Evolutionary conservation across 2,329 filamentous ascomycete species (phyloP), one percentile per base, ranked within the genome.

Genomic region (Epichloe sibirici): DNA sequence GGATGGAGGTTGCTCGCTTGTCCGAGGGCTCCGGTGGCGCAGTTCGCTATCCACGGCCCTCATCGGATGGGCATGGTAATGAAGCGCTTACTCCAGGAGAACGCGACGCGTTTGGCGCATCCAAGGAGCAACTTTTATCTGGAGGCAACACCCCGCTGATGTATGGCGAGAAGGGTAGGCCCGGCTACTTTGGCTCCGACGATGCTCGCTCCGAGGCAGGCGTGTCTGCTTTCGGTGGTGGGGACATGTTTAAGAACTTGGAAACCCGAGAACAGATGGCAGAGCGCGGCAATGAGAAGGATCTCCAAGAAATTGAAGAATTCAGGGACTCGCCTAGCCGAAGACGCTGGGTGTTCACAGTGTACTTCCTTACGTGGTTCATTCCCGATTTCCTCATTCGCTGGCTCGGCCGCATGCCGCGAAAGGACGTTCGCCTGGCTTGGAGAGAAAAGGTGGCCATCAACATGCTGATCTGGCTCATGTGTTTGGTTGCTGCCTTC

Each of bases 391-490:
- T 95, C 60, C 62, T 85, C 44, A 86, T 97, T 65, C 80, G 82
- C 51, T 75, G 76, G 61, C 56, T 95, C 42, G 91, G 91, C 23
- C 79, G 86, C 49, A 96, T 96, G 85, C 79, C 86, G 55, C 87
- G 93, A 56, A 94, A 94, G 65, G 93, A 98, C 66, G 82, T 98
- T 8, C 86, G 90, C 25, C 77, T 86, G 66, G 93, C 93, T 0
- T 98, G 93, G 93, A 80, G 93, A 64, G 93, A 98, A 68, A 98
- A 98, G 75, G 68, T 98, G 54, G 91, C 93, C 51, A 98, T 98
- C 77, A 98, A 98, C 74, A 76, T 98, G 67, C 78, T 97, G 64
- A 98, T 98, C 65, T 98, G 94, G 93, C 73, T 91, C 53, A 81
- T 78, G 65, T 97, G 91, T 70, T 73, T 72, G 15, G 69, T 87